Evolutionary conservation across 176 grass and related monocot genomes (phyloP).

Genomic region (Avena atlantica): DNA sequence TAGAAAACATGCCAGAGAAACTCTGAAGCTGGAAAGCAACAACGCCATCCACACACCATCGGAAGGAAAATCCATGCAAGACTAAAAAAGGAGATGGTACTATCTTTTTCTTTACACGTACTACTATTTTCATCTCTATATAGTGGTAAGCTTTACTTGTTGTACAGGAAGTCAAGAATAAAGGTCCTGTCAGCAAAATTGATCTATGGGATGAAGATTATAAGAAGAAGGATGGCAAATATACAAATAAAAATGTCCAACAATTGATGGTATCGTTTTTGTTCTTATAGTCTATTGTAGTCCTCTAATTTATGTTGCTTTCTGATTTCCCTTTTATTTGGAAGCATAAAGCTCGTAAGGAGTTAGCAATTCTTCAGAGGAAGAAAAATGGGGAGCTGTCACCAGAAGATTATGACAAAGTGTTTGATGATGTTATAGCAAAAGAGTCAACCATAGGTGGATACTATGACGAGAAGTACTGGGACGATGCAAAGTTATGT

Average conservation of each 20-base stretch:
- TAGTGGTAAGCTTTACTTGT: not conserved
- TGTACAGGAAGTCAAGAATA: not conserved
- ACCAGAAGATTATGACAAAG: not conserved
- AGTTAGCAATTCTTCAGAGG: not conserved
- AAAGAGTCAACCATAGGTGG: not conserved
- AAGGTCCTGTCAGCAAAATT: not conserved
- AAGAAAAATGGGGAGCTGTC: not conserved
- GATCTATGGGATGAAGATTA: conserved; percentile 11
- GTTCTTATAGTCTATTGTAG: not conserved
- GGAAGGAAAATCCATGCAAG: not conserved
- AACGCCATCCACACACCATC: not conserved
- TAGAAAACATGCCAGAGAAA: not conserved
- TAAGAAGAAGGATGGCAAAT: not conserved
- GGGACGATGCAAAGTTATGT: not conserved
- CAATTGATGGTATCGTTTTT: not conserved
- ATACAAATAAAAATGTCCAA: not conserved
- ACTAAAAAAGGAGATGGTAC: not conserved
- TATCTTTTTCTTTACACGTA: not conserved
- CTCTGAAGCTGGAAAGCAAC: not conserved
- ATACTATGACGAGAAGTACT: not conserved
- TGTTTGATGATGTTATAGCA: not conserved
- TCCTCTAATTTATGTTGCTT: not conserved
- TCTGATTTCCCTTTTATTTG: not conserved
- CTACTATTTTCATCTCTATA: not conserved
- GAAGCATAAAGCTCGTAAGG: not conserved